A percentile compares a stretch with the other conserved stretches of the same genome.
phyloP scores from a whole-genome alignment of 371 early-diverging fungal genomes.

The Conidiobolus incongruus region DNA sequence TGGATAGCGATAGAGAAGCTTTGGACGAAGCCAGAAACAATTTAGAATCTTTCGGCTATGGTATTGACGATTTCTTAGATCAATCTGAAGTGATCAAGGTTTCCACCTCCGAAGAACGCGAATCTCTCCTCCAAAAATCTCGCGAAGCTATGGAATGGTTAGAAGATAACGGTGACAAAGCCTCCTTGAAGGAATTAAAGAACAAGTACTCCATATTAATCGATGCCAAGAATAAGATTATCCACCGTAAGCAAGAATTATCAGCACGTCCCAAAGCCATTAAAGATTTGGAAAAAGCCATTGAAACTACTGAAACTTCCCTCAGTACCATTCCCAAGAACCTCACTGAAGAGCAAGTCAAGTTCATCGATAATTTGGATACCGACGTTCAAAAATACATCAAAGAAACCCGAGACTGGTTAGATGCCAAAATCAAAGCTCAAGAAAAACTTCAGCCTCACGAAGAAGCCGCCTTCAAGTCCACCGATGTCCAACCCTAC shows the following conservation, averaged over 20 bases:
- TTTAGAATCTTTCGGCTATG: slow-evolving; percentile 79
- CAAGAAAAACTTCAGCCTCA: slow-evolving; percentile 31
- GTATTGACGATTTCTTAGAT: slow-evolving; percentile 51
- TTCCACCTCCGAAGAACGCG: slow-evolving; percentile 45
- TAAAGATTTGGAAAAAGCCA: slow-evolving; percentile 13
- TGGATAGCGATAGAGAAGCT: slow-evolving; percentile 34
- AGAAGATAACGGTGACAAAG: slow-evolving; percentile 52
- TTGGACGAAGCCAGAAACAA: slow-evolving; percentile 71
- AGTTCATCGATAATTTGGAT: slow-evolving; percentile 16
- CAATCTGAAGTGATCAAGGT: slow-evolving; percentile 39
- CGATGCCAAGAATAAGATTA: slow-evolving; percentile 32
- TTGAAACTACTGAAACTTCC: slow-evolving; percentile 17
- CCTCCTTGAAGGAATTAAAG: slow-evolving; percentile 7
- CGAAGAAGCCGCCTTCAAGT: slow-evolving; percentile 36
- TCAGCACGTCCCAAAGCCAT: slow-evolving; percentile 33
- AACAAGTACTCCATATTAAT: slow-evolving; percentile 12
- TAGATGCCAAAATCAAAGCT: slow-evolving; percentile 21
- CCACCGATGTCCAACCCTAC: slow-evolving; percentile 22
- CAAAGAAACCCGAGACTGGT: slow-evolving; percentile 28
- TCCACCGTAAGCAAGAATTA: slow-evolving; percentile 32
- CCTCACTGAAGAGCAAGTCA: slow-evolving; percentile 18
- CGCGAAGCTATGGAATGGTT: slow-evolving; percentile 67
- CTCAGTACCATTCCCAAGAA: slow-evolving; percentile 12
- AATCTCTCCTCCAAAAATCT: slow-evolving; percentile 25
- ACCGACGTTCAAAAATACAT: slow-evolving; percentile 28